Evolutionary conservation across 371 early-diverging fungal species (phyloP), one percentile per base, ranked within the genome.

Genomic region (Thermomucor indicae-seudaticae): DNA sequence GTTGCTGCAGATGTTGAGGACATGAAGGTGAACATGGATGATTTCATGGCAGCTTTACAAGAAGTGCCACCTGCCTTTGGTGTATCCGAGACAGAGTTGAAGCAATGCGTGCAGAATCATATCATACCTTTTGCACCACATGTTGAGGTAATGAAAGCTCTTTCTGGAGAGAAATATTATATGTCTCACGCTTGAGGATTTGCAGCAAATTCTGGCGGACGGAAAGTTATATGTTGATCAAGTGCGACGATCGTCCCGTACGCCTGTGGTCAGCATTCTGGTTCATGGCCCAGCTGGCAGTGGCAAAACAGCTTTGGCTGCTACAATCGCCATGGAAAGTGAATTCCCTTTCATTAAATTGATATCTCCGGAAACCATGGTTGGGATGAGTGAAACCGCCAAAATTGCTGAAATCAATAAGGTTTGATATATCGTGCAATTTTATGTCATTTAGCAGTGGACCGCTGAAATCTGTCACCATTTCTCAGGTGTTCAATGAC

Each of bases 41-140:
- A 99, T 67, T 99, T 99, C 71, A 55, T 96, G 42, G 78, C 81
- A 19, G 99, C 99, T 1, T 70, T 99, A 14, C 89, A 94, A 2
- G 99, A 99, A 82, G 97, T 99, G 4, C 87, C 88, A 10, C 95
- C 99, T 3, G 89, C 99, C 2, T 99, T 98, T 78, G 99, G 99
- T 71, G 89, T 95, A 1, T 84, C 92, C 31, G 98, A 99, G 52
- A 81, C 86, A 14, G 98, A 99, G 61, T 78, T 98, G 27, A 75
- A 88, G 50, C 81, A 81, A 37, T 95, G 92, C 55, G 83, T 91
- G 16, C 68, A 80, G 38, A 96, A 95, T 62, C 86, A 87, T 38
- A 86, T 97, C 46, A 89, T 96, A 52, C 83, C 84, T 22, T 97
- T 84, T 58, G 72, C 78, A 28, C 66, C 82, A n/a, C 67, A 79